phyloP scores from a whole-genome alignment of 2,329 filamentous ascomycete species.

The Neobulgaria alba region DNA sequence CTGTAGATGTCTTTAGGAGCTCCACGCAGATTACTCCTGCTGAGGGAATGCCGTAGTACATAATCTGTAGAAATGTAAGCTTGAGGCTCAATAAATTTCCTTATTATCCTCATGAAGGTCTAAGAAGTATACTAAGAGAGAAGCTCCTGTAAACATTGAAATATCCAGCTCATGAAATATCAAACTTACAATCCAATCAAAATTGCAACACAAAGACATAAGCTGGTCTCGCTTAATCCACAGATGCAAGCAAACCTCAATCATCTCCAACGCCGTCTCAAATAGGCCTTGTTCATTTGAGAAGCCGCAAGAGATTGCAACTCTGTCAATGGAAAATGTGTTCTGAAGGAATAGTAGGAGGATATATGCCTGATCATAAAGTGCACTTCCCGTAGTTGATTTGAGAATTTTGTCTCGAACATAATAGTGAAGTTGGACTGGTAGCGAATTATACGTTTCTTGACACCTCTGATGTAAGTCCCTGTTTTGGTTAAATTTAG shows the following conservation, averaged over 20 bases:
- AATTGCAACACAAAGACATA: conserved; percentile 13
- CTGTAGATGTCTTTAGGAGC: conserved; percentile 17
- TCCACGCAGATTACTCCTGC: conserved; percentile 25
- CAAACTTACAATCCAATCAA: conserved; percentile 24
- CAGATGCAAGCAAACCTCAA: conserved; percentile 22
- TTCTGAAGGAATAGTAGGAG: conserved; percentile 23
- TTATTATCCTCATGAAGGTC: no score
- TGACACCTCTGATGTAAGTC: conserved; percentile 17
- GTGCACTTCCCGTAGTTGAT: conserved; percentile 8
- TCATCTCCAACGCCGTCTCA: conserved; percentile 23
- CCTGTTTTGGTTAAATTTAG: conserved; percentile 9
- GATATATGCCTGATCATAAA: conserved; percentile 18
- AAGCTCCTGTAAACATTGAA: neutral
- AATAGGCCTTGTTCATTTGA: conserved; percentile 19
- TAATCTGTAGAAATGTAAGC: conserved; percentile 5
- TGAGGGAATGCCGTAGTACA: conserved; percentile 22
- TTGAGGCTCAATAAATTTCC: no score
- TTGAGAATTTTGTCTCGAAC: conserved; percentile 13
- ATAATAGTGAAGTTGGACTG: conserved; percentile 20
- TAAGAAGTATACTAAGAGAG: neutral
- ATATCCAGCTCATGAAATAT: no score
- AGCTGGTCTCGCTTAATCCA: conserved; percentile 25
- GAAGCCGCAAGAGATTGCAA: conserved; percentile 19
- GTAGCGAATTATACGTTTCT: conserved; percentile 13
- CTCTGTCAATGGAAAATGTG: conserved; percentile 22